These are phyloP conservation scores for Carallia brachiata DNA, from an alignment of 345 rosid genomes.

Conservation along the genomic window DNA sequence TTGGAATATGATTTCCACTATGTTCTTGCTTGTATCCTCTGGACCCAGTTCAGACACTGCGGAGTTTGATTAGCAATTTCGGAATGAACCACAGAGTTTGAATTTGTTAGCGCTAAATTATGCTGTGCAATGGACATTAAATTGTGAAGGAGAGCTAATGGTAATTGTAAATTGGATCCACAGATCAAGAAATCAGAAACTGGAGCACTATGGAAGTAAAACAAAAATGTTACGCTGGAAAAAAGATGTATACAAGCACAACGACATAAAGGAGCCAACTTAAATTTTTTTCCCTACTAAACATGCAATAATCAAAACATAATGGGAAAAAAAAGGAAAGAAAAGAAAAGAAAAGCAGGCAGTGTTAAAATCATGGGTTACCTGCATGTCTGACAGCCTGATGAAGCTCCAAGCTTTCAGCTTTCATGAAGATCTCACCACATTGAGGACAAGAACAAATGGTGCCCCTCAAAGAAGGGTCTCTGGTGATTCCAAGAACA, in stretches of 20 bases:
- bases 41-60: conserved; percentile 69
- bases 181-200: no score
- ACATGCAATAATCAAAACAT: no score
- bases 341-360: neutral
- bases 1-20: conserved; percentile 84
- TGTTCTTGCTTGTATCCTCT: conserved; percentile 81
- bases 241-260: neutral
- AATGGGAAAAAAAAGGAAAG: no score
- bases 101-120: conserved; percentile 1
- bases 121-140: no score
- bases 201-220: no score
- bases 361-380: conserved; percentile 10
- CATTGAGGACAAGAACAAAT: conserved; percentile 65
- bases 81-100: neutral
- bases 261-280: neutral
- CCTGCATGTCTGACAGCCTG: conserved; percentile 75
- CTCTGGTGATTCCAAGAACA: conserved; percentile 50
- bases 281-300: no score
- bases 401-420: conserved; percentile 71
- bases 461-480: conserved; percentile 52
- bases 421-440: conserved; percentile 63
- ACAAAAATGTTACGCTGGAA: neutral
- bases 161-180: no score
- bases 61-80: neutral
- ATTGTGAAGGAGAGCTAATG: no score